phyloP scores from a whole-genome alignment of 495 filamentous ascomycete species.

The Neurospora tetrasperma region DNA sequence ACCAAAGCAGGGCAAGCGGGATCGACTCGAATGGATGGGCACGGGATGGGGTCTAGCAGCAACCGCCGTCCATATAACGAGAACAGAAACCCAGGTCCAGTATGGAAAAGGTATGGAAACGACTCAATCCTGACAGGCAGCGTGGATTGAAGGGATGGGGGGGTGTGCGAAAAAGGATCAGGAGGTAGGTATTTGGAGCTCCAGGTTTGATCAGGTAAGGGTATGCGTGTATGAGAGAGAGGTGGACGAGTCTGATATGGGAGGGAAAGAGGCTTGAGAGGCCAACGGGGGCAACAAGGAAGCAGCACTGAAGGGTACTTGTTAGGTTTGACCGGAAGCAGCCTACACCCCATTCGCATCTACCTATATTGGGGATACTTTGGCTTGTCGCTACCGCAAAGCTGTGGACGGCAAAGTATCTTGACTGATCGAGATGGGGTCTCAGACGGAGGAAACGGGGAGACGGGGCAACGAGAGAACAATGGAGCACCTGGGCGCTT shows the following conservation, averaged over 20 bases:
- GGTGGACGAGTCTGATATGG: background rate
- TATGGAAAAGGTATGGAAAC: constrained; percentile 1
- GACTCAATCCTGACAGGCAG: constrained; percentile 15
- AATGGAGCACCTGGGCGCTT: background rate
- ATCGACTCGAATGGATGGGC: constrained; percentile 27
- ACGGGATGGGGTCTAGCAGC: constrained; percentile 19
- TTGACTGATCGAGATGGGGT: background rate
- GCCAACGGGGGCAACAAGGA: background rate
- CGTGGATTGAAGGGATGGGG: constrained; percentile 2
- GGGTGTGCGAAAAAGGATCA: constrained; percentile 6
- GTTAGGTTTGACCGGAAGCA: constrained; percentile 14
- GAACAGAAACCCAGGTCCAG: background rate
- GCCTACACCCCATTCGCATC: constrained; percentile 5
- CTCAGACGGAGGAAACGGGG: background rate
- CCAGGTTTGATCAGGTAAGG: background rate
- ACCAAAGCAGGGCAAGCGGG: constrained; percentile 15
- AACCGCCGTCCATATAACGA: background rate
- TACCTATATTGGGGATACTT: background rate
- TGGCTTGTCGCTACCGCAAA: background rate
- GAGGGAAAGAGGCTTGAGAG: background rate
- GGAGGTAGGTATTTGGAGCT: constrained; percentile 5
- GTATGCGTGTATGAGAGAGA: background rate
- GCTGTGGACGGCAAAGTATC: background rate
- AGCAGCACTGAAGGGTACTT: background rate
- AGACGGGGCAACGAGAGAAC: background rate